phyloP scores from a whole-genome alignment of 306 rosid species.

The Vigna unguiculata region DNA sequence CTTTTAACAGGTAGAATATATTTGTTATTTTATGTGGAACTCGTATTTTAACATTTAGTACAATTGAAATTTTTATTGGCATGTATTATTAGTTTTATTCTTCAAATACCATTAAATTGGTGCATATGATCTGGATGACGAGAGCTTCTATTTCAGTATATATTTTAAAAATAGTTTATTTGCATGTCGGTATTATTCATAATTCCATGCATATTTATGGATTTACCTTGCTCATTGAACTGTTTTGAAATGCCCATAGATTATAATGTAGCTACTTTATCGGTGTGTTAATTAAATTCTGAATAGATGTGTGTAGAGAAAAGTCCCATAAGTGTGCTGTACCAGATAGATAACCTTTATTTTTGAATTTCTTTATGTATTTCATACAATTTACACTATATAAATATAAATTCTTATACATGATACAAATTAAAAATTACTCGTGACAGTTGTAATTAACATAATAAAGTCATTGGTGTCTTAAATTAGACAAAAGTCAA shows the following conservation, averaged over 20 bases:
- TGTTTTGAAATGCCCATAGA: conserved; percentile 3
- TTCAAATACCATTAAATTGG: conserved; percentile 20
- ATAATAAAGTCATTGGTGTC: no score
- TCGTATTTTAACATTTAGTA: not conserved
- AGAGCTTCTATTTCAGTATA: not conserved
- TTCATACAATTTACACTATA: no score
- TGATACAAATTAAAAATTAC: no score
- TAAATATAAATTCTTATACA: no score
- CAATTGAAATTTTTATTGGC: conserved; percentile 14
- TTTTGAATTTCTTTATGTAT: no score
- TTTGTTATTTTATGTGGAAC: not conserved
- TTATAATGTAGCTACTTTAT: no score
- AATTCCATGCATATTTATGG: not conserved
- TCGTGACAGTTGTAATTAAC: not conserved
- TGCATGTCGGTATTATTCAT: not conserved
- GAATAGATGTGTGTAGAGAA: not conserved
- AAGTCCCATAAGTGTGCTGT: not conserved
- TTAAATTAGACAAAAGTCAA: no score
- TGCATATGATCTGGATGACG: conserved; percentile 6
- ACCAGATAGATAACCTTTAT: not conserved
- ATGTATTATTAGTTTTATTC: conserved; percentile 4
- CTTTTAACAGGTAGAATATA: not conserved
- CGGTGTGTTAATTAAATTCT: not conserved
- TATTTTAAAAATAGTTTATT: not conserved
- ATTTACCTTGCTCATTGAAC: not conserved